Percentiles rank a stretch among this genome's conserved stretches.
These are phyloP conservation scores for Phytophthora aleatoria DNA, from an alignment of 352 stramenopile species.

Conservation along the genomic window DNA sequence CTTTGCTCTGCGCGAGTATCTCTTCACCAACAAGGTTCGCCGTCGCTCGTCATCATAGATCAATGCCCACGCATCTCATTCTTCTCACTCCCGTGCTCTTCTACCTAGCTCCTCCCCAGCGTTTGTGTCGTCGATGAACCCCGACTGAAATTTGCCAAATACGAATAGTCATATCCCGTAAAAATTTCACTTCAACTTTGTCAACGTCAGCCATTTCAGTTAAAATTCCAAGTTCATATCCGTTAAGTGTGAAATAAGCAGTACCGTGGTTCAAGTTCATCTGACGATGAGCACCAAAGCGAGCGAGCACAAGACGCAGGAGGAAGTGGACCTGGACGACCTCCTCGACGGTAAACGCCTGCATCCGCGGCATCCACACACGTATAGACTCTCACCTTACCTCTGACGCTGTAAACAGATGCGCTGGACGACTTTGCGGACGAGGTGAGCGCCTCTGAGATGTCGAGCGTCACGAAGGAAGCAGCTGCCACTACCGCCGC, in stretches of 20 bases:
- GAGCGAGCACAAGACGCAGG: conserved; percentile 29
- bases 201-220: conserved; percentile 15
- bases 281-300: conserved; percentile 28
- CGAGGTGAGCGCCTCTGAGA: conserved; percentile 51
- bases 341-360: conserved; percentile 64
- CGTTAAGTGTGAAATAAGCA: conserved; percentile 6
- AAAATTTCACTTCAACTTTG: conserved; percentile 13
- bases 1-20: conserved; percentile 39
- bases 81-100: neutral
- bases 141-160: conserved; percentile 18
- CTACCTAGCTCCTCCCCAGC: conserved; percentile 33
- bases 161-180: conserved; percentile 7
- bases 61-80: neutral
- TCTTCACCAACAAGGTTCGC: conserved; percentile 49
- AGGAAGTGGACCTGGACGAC: conserved; percentile 81
- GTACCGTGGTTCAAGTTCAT: conserved; percentile 9
- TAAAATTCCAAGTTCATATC: conserved; percentile 1
- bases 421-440: conserved; percentile 86
- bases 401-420: conserved; percentile 39
- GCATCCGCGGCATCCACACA: neutral
- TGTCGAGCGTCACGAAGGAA: conserved; percentile 50
- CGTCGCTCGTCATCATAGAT: neutral
- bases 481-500: conserved; percentile 51
- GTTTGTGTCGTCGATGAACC: conserved; percentile 39
- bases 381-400: neutral